phyloP scores from a whole-genome alignment of 2,329 filamentous ascomycete species.

The Ophiosphaerella narmari region DNA sequence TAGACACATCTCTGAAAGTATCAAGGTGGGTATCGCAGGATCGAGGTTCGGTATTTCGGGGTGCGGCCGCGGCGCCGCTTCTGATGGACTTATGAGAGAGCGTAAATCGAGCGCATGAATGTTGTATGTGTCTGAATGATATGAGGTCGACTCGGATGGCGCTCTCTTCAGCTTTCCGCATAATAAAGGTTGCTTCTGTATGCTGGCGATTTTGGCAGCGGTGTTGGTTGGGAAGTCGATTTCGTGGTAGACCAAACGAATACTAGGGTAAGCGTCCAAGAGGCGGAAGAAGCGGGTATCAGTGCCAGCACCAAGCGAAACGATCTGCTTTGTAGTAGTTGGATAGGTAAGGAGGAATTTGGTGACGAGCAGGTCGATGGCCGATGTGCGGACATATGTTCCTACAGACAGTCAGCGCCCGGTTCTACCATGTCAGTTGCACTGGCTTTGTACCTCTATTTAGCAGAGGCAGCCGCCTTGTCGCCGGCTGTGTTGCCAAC shows the following conservation, averaged over 20 bases:
- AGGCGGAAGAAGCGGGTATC: slow-evolving; percentile 88
- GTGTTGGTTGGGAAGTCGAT: slow-evolving; percentile 83
- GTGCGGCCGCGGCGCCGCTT: slow-evolving; percentile 23
- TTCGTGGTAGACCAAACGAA: slow-evolving; percentile 78
- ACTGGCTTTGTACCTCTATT: slow-evolving; percentile 71
- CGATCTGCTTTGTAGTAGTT: slow-evolving; percentile 68
- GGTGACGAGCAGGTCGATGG: slow-evolving; percentile 77
- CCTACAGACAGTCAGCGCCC: slow-evolving; percentile 54
- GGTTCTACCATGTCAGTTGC: slow-evolving; percentile 17
- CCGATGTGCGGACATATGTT: slow-evolving; percentile 87
- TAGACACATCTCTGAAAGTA: slow-evolving; percentile 94
- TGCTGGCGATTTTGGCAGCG: slow-evolving; percentile 63
- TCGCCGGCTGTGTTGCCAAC: slow-evolving; percentile 64
- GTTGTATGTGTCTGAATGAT: slow-evolving; percentile 58
- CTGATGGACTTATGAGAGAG: slow-evolving; percentile 49
- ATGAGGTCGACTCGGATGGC: slow-evolving; percentile 39
- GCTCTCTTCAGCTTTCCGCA: slow-evolving; percentile 29
- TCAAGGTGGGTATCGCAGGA: slow-evolving; percentile 71
- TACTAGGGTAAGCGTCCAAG: slow-evolving; percentile 54
- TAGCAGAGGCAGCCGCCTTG: slow-evolving; percentile 83
- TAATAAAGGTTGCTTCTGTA: slow-evolving; percentile 40
- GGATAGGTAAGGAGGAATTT: slow-evolving; percentile 65
- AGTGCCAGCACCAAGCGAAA: slow-evolving; percentile 91
- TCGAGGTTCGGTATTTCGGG: slow-evolving; percentile 52
- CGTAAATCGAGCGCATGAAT: slow-evolving; percentile 70